phyloP scores from a whole-genome alignment of 495 filamentous ascomycete genomes.

The Evansstolkia leycettana region DNA sequence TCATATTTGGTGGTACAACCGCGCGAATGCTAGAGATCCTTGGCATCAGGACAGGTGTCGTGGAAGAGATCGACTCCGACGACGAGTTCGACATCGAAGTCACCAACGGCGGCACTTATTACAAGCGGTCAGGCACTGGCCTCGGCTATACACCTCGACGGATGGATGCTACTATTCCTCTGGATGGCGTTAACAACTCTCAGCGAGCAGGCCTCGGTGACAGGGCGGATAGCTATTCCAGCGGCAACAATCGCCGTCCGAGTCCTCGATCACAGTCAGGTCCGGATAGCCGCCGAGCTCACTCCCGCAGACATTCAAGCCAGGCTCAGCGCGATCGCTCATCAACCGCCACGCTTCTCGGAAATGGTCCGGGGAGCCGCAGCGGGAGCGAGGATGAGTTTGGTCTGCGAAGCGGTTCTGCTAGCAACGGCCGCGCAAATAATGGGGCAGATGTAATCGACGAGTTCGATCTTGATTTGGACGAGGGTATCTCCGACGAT shows the following conservation, averaged over 20 bases:
- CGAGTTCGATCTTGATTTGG: constrained; percentile 32
- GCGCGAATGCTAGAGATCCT: constrained; percentile 98
- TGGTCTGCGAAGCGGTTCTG: constrained; percentile 16
- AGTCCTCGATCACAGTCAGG: constrained; percentile 36
- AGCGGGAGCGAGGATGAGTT: constrained; percentile 45
- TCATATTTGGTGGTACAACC: constrained; percentile 96
- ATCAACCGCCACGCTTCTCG: constrained; percentile 28
- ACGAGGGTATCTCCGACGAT: constrained; percentile 31
- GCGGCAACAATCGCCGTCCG: constrained; percentile 37
- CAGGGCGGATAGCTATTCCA: constrained; percentile 38
- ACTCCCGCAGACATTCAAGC: constrained; percentile 43
- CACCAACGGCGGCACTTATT: constrained; percentile 60
- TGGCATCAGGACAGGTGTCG: constrained; percentile 85
- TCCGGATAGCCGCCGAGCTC: constrained; percentile 25
- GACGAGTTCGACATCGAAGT: constrained; percentile 98
- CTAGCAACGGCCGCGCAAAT: constrained; percentile 48
- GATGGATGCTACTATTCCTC: constrained; percentile 40
- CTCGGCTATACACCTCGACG: constrained; percentile 65
- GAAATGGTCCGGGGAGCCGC: constrained; percentile 33
- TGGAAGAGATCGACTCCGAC: constrained; percentile 92
- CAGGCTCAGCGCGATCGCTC: constrained; percentile 28
- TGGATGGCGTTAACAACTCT: constrained; percentile 34
- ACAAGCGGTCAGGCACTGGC: constrained; percentile 58
- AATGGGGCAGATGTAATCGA: constrained; percentile 28
- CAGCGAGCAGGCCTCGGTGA: constrained; percentile 17